Evolutionary conservation across 768 basidiomycete species (phyloP).

Genomic region (Dioszegia hungarica): DNA sequence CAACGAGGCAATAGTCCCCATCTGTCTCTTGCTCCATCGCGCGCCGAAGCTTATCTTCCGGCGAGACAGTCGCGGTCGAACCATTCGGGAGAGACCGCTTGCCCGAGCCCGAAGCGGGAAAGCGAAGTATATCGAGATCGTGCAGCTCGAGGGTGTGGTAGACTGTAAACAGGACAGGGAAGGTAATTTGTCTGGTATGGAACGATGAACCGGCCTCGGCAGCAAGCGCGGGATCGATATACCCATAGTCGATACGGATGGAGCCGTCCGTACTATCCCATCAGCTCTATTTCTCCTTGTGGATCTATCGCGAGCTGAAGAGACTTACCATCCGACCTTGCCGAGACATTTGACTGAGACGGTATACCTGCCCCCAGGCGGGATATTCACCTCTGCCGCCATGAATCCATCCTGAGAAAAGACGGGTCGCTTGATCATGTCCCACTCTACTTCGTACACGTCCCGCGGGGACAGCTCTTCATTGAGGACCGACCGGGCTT

Average conservation of each 20-base stretch:
- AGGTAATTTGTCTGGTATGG: conserved; percentile 78
- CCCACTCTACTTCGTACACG: conserved; percentile 83
- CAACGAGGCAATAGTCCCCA: conserved; percentile 75
- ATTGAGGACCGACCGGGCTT: conserved; percentile 68
- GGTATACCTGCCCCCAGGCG: conserved; percentile 66
- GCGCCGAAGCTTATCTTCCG: conserved; percentile 18
- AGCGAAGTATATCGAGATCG: conserved; percentile 68
- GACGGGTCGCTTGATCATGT: conserved; percentile 68
- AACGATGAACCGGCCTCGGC: conserved; percentile 52
- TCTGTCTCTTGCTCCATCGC: conserved; percentile 52
- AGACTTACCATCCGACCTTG: conserved; percentile 81
- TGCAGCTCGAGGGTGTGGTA: conserved; percentile 90
- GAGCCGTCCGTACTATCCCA: conserved; percentile 64
- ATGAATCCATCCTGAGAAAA: conserved; percentile 66
- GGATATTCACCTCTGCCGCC: conserved; percentile 55
- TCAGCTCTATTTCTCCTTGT: not conserved
- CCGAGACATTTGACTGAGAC: conserved; percentile 73
- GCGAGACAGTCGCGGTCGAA: not conserved
- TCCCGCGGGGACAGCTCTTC: conserved; percentile 78
- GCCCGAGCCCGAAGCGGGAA: conserved; percentile 32
- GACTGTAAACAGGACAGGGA: conserved; percentile 86
- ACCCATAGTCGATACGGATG: conserved; percentile 78
- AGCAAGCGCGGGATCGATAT: conserved; percentile 53
- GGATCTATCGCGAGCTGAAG: not conserved
- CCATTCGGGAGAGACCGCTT: not conserved